Conservation (phyloP, 1,284 basidiomycete genomes). For the Vanrija humicola region DNA sequence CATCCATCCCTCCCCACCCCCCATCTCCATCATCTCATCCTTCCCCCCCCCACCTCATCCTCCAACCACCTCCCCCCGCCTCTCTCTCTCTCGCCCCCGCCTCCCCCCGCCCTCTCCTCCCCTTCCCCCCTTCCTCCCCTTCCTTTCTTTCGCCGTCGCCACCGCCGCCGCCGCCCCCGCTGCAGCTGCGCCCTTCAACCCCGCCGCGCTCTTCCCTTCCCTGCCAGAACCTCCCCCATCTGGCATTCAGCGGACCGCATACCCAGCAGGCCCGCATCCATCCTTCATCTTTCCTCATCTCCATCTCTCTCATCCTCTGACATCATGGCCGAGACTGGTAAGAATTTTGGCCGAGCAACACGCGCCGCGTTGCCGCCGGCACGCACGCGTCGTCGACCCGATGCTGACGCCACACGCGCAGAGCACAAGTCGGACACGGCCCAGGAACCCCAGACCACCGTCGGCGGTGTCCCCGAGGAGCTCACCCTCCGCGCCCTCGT, state of each 20-base stretch:
- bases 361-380: neutral
- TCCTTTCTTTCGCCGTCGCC: slow-evolving; percentile 3
- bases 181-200: slow-evolving; percentile 10
- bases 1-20: slow-evolving; percentile 1
- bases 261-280: slow-evolving; percentile 2
- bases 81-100: slow-evolving; percentile 11
- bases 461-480: slow-evolving; percentile 44
- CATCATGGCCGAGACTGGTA: slow-evolving; percentile 15
- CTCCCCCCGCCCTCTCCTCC: slow-evolving; percentile 10
- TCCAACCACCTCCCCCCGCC: slow-evolving; percentile 1
- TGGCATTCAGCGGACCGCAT: neutral
- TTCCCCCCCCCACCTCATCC: slow-evolving; percentile 5
- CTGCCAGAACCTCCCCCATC: slow-evolving; percentile 6
- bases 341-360: neutral
- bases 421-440: slow-evolving; percentile 10
- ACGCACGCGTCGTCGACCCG: neutral
- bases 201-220: slow-evolving; percentile 13
- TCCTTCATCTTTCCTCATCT: slow-evolving; percentile 4
- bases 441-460: slow-evolving; percentile 30
- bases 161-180: neutral
- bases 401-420: neutral
- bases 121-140: slow-evolving; percentile 5
- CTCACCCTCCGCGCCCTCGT: slow-evolving; percentile 89
- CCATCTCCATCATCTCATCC: neutral
- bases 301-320: neutral